Evolutionary conservation across 352 stramenopile species (phyloP), one percentile per base, ranked within the genome.

Genomic region (Phytopythium chamaehyphon): DNA sequence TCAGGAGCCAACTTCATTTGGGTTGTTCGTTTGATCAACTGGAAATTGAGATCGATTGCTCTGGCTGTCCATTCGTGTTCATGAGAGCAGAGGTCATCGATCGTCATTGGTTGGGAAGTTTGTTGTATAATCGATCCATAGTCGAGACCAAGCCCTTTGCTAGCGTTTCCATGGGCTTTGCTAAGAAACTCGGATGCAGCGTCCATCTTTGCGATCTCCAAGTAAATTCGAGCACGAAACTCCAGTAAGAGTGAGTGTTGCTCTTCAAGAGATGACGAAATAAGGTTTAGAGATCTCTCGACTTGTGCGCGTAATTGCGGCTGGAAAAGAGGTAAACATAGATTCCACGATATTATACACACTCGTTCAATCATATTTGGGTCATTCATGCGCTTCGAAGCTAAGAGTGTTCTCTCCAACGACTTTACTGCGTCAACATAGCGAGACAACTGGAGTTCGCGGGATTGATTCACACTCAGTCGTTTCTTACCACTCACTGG

Each of bases 121-220:
- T 40, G 33, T 12, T 48, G 36, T 0, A 22, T 19, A 1, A 63
- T 59, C 11, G 48, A 59, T 3, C 68, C 71, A 37, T 93, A 93
- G 54, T 95, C 87, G 22, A 91, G 51, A 22, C 43, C 50, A 3
- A 92, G 54, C 19, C 76, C 83, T 51, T 89, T 81, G 12, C 55
- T 74, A 1, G 86, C 65, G 31, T 86, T 83, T 3, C 57, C 46
- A 22, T 75, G 70, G 0, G 89, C 88, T 44, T 96, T 96, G n/a
- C 61, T 69, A 8, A 96, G 55, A 51, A 95, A 96, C 44, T 97
- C 84, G 2, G 71, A 77, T 1, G 57, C 59, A n/a, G 95, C 55
- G 38, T 97, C 86, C n/a, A 94, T 70, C 51, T 94, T 95, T 4
- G 74, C 71, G 0, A 93, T 62, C 65, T 97, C 89, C 16, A 96